Percentiles rank a stretch among this genome's conserved stretches.
These are phyloP conservation scores for Aphanomyces invadans DNA, from an alignment of 352 stramenopile genomes.

Conservation along the genomic window DNA sequence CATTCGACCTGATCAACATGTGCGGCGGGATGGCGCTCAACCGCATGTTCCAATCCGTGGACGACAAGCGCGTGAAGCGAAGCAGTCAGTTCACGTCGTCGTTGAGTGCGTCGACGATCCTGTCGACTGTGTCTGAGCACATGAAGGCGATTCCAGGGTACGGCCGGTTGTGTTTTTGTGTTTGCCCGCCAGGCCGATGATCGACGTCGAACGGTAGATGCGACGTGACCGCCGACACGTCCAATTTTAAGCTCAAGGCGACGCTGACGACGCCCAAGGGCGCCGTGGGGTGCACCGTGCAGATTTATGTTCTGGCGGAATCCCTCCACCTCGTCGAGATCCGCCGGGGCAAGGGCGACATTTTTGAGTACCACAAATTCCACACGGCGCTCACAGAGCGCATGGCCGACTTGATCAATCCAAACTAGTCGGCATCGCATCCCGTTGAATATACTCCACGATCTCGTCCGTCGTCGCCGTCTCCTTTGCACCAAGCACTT, in stretches of 20 bases:
- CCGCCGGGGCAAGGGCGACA: conserved; percentile 83
- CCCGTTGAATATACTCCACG: too few species aligned
- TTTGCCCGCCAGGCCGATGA: too few species aligned
- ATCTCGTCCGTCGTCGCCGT: too few species aligned
- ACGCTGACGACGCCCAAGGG: conserved; percentile 79
- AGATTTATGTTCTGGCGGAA: conserved; percentile 84
- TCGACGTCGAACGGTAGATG: conserved; percentile 60
- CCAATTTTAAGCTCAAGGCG: conserved; percentile 72
- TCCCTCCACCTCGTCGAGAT: conserved; percentile 83
- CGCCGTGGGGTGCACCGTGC: conserved; percentile 83
- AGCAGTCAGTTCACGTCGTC: conserved; percentile 83
- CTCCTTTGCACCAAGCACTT: too few species aligned
- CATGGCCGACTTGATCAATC: conserved; percentile 73
- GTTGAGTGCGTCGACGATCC: conserved; percentile 67
- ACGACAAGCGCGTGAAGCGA: conserved; percentile 79
- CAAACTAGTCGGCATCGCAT: not conserved
- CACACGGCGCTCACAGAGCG: conserved; percentile 84
- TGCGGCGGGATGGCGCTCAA: conserved; percentile 87
- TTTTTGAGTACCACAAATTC: conserved; percentile 89
- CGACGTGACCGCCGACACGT: conserved; percentile 70
- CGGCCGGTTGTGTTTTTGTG: not conserved
- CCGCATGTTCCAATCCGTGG: conserved; percentile 83
- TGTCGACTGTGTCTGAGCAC: conserved; percentile 62
- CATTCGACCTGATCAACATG: conserved; percentile 90
- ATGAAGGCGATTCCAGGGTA: conserved; percentile 35